These are phyloP conservation scores for Lentinula detonsa DNA, from an alignment of 768 basidiomycete genomes.

Conservation along the genomic window DNA sequence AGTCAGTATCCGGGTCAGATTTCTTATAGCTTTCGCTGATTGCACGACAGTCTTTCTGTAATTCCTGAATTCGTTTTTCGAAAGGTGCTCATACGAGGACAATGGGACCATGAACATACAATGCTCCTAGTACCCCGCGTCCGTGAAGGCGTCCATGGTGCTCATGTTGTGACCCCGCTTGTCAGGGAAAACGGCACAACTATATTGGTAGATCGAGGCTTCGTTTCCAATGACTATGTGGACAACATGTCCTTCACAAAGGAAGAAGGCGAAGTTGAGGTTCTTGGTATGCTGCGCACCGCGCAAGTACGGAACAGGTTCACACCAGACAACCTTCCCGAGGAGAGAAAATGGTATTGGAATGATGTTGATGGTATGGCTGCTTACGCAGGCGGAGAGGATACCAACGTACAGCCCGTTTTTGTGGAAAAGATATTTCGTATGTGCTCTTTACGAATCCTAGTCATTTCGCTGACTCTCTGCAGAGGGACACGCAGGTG, in stretches of 20 bases:
- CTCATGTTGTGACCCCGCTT: constrained; percentile 84
- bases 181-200: constrained; percentile 75
- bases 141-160: constrained; percentile 84
- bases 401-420: constrained; percentile 76
- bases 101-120: constrained; percentile 71
- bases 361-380: constrained; percentile 80
- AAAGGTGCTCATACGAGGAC: constrained; percentile 73
- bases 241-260: constrained; percentile 21
- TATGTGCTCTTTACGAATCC: constrained; percentile 26
- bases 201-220: constrained; percentile 89
- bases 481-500: constrained; percentile 80
- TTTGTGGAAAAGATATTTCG: constrained; percentile 90
- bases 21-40: not conserved
- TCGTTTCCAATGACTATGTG: constrained; percentile 57
- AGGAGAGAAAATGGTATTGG: constrained; percentile 88
- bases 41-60: constrained; percentile 49
- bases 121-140: constrained; percentile 84
- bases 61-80: constrained; percentile 89
- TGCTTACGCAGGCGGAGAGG: constrained; percentile 66
- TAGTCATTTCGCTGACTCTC: not conserved
- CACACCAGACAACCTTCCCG: constrained; percentile 84
- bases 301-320: constrained; percentile 71
- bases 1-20: constrained; percentile 45
- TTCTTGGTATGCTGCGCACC: constrained; percentile 84
- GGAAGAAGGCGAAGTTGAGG: constrained; percentile 55